Percentiles rank a stretch among this genome's conserved stretches.
Evolutionary conservation across 2,329 filamentous ascomycete species (phyloP).

Genomic region (Trichoderma koningiopsis): DNA sequence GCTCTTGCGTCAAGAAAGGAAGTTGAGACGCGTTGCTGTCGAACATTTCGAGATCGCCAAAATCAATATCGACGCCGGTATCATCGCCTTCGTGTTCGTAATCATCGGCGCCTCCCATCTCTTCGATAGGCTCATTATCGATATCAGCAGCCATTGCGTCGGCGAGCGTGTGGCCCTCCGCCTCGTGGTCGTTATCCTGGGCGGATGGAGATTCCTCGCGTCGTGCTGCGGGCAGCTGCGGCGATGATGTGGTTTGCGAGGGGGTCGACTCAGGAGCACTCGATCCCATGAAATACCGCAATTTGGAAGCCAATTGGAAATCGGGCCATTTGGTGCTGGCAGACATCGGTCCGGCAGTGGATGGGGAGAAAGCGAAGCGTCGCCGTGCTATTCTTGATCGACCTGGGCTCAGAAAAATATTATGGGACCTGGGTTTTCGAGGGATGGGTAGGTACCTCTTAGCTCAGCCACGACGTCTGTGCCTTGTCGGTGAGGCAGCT

Average conservation of each 20-base stretch:
- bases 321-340: conserved; percentile 40
- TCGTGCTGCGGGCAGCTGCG: not conserved
- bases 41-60: conserved; percentile 44
- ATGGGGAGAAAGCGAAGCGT: conserved; percentile 2
- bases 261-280: conserved; percentile 32
- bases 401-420: conserved; percentile 13
- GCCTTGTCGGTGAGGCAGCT: conserved; percentile 24
- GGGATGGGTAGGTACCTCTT: conserved; percentile 8
- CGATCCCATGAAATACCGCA: conserved; percentile 36
- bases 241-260: conserved; percentile 28
- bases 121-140: conserved; percentile 32
- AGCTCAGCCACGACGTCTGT: conserved; percentile 13
- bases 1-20: conserved; percentile 39
- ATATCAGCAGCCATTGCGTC: conserved; percentile 33
- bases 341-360: conserved; percentile 34
- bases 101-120: conserved; percentile 33
- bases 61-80: conserved; percentile 36
- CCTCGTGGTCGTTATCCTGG: conserved; percentile 29
- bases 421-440: conserved; percentile 22
- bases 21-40: conserved; percentile 41
- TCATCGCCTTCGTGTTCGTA: conserved; percentile 31
- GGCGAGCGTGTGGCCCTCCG: conserved; percentile 25
- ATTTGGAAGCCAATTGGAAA: conserved; percentile 38
- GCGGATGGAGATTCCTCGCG: conserved; percentile 25
- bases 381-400: conserved; percentile 6